Evolutionary conservation across 345 rosid species (phyloP), one percentile per base, ranked within the genome.

Genomic region (Limnanthes douglasii): DNA sequence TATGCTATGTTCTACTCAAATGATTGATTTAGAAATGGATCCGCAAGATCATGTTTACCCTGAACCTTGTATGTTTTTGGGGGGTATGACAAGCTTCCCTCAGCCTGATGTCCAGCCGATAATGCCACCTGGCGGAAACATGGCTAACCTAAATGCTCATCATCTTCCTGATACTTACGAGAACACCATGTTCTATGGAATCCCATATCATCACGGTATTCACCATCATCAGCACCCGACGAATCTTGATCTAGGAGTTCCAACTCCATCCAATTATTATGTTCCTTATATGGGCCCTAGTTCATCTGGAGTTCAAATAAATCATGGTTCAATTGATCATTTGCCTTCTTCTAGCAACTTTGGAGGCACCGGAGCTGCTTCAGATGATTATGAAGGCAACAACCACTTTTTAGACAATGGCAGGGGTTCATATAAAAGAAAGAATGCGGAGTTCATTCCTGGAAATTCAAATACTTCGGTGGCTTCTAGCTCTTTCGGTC

Each of bases 341-440:
- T 39, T 62, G 39, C 50, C 67, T 17, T 44, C 72, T 37, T 60
- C 64, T 21, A 59, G 68, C 55, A 66, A 48, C 51, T 62, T 60
- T 21, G 54, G 60, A 16, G 57, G 55, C 36, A 24, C 36, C 44
- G 86, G 83, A 59, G 69, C 48, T 43, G 40, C 73, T 37, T 52
- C 61, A 4, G 76, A 60, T 41, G 82, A 71, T 18, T 56, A 66
- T 51, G 78, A 72, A 35, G 64, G 66, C 45, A 65, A 53, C 34
- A 41, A 34, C 14, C 66, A 59, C 39, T 65, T 58, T 39, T 52
- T 70, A 71, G 83, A 72, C 42, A 49, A 57, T 31, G 54, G 54
- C 16, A 69, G 75, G 53, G 72, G 67, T 22, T 33, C 68, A 25
- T 80, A 51, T 60, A 80, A 80, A 65, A 72, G 73, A 61, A 85